phyloP scores from a whole-genome alignment of 768 basidiomycete species.

The Cytidiella melzeri region DNA sequence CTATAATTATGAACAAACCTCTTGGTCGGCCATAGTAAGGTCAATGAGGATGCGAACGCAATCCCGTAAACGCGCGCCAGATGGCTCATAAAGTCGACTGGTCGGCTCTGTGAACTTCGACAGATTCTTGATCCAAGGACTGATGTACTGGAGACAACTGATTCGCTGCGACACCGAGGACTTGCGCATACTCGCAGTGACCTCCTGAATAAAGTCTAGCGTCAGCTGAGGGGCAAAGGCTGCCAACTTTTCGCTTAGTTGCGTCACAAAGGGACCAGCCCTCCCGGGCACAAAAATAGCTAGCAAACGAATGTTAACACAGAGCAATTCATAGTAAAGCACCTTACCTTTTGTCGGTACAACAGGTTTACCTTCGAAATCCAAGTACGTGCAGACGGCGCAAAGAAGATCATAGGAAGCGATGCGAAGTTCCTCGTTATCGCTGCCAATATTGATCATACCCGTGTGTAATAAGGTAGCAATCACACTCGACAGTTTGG shows the following conservation, averaged over 20 bases:
- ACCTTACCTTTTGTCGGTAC: conserved; percentile 61
- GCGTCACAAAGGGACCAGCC: conserved; percentile 51
- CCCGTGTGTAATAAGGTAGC: conserved; percentile 85
- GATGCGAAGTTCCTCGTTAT: conserved; percentile 70
- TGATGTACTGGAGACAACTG: conserved; percentile 74
- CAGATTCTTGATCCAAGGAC: conserved; percentile 86
- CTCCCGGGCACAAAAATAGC: conserved; percentile 70
- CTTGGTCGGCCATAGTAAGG: conserved; percentile 62
- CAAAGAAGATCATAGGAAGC: conserved; percentile 78
- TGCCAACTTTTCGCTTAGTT: conserved; percentile 68
- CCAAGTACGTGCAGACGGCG: conserved; percentile 70
- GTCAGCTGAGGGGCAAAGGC: conserved; percentile 76
- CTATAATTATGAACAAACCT: conserved; percentile 37
- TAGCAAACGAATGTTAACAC: conserved; percentile 26
- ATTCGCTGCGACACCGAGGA: conserved; percentile 49
- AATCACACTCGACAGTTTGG: conserved; percentile 78
- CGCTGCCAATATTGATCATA: conserved; percentile 67
- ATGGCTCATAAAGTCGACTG: conserved; percentile 59
- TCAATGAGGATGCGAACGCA: conserved; percentile 77
- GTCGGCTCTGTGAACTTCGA: conserved; percentile 64
- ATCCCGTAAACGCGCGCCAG: conserved; percentile 71
- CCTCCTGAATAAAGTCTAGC: conserved; percentile 85
- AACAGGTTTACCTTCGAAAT: conserved; percentile 67
- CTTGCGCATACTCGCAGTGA: conserved; percentile 58
- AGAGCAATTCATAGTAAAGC: neutral